These are phyloP conservation scores for Cyberlindnera mississippiensis DNA, from an alignment of 805 yeast species.

Conservation along the genomic window DNA sequence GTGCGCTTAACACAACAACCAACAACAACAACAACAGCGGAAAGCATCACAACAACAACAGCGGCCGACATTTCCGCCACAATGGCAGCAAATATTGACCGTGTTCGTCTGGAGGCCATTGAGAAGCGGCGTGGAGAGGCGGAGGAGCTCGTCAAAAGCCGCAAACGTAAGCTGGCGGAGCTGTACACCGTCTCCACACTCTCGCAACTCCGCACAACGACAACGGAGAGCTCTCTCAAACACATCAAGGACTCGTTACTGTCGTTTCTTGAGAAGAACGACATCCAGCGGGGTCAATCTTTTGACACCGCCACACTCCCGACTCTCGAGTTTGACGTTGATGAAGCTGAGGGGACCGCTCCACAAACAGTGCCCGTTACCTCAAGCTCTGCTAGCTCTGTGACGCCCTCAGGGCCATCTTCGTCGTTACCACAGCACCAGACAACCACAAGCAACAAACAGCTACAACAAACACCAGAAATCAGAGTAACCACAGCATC, in stretches of 20 bases:
- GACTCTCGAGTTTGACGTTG: conserved; percentile 9
- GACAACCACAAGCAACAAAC: conserved; percentile 3
- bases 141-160: conserved; percentile 39
- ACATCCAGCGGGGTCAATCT: conserved; percentile 42
- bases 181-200: conserved; percentile 55
- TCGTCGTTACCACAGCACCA: conserved; percentile 1
- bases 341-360: background rate
- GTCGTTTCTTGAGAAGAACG: conserved; percentile 49
- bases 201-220: conserved; percentile 40
- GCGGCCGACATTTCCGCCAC: background rate
- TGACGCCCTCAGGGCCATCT: background rate
- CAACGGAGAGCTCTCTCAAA: conserved; percentile 35
- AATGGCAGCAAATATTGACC: conserved; percentile 18
- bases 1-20: background rate
- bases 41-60: background rate
- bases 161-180: conserved; percentile 59
- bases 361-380: too few relatives aligned
- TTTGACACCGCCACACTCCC: conserved; percentile 32
- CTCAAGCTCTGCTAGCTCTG: too few relatives aligned
- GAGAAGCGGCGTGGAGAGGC: conserved; percentile 38
- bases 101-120: conserved; percentile 41
- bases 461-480: background rate
- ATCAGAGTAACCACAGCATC: background rate
- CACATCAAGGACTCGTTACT: conserved; percentile 37
- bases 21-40: background rate